Conservation (phyloP, 106 monocot species). For the Dendrobium chrysotoxum region DNA sequence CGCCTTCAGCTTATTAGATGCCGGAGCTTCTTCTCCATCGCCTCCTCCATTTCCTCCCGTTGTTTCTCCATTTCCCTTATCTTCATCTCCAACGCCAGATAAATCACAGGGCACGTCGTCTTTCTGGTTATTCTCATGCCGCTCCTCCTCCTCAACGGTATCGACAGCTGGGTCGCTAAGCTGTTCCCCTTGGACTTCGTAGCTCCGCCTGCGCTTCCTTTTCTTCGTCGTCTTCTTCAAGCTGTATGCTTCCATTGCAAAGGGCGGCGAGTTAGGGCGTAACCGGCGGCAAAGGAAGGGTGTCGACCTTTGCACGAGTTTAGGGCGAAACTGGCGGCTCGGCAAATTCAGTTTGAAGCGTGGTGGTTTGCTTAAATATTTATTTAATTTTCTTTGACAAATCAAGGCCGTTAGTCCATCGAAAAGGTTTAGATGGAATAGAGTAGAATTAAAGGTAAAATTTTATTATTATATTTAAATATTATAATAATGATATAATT, state of each 20-base stretch:
- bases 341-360: no score
- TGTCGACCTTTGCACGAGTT: background rate
- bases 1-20: conserved; percentile 26
- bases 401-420: no score
- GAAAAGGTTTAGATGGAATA: no score
- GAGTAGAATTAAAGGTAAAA: no score
- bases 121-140: background rate
- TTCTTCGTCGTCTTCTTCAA: conserved; percentile 11
- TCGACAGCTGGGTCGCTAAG: background rate
- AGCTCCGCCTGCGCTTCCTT: conserved; percentile 3
- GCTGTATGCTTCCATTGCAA: background rate
- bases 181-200: conserved; percentile 5
- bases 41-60: conserved; percentile 3
- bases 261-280: background rate
- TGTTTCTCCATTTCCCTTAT: background rate
- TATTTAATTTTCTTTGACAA: no score
- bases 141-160: background rate
- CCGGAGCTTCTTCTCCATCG: conserved; percentile 15
- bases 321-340: background rate
- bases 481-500: no score
- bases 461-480: no score
- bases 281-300: background rate
- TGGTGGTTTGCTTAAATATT: no score
- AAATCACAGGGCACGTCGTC: background rate
- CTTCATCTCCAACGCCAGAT: background rate